phyloP scores from a whole-genome alignment of 768 basidiomycete genomes.

The Tylopilus plumbeoviolaceoides region DNA sequence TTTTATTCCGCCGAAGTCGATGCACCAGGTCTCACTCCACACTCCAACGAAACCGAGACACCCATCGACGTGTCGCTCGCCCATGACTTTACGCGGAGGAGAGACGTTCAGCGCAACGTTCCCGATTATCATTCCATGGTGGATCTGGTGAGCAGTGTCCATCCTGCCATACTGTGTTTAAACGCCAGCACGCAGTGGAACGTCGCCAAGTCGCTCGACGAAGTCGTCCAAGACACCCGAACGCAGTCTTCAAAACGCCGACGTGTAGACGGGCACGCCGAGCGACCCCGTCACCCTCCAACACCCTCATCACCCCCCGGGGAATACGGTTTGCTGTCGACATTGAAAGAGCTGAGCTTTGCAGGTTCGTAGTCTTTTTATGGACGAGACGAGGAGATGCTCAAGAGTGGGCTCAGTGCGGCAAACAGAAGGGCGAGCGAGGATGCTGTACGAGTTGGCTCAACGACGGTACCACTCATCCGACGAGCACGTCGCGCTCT shows the following conservation, averaged over 20 bases:
- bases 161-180: not conserved
- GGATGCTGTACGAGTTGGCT: constrained; percentile 39
- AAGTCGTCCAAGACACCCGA: constrained; percentile 15
- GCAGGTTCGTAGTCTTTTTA: constrained; percentile 15
- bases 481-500: constrained; percentile 32
- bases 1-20: constrained; percentile 54
- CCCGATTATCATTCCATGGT: constrained; percentile 31
- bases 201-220: constrained; percentile 36
- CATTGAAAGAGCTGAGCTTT: constrained; percentile 23
- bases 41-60: constrained; percentile 15
- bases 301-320: not conserved
- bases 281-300: not conserved
- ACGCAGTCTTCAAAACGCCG: not conserved
- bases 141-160: constrained; percentile 35
- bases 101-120: constrained; percentile 3
- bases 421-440: constrained; percentile 55
- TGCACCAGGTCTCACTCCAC: constrained; percentile 20
- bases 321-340: constrained; percentile 2
- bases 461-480: constrained; percentile 35
- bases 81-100: constrained; percentile 37
- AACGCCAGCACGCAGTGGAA: constrained; percentile 38
- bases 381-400: not conserved
- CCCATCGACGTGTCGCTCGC: constrained; percentile 29
- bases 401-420: constrained; percentile 38
- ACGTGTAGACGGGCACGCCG: constrained; percentile 1